Percentiles rank a stretch among this genome's conserved stretches.
phyloP scores from a whole-genome alignment of 2,329 filamentous ascomycete genomes.

The Sporothrix pallida region DNA sequence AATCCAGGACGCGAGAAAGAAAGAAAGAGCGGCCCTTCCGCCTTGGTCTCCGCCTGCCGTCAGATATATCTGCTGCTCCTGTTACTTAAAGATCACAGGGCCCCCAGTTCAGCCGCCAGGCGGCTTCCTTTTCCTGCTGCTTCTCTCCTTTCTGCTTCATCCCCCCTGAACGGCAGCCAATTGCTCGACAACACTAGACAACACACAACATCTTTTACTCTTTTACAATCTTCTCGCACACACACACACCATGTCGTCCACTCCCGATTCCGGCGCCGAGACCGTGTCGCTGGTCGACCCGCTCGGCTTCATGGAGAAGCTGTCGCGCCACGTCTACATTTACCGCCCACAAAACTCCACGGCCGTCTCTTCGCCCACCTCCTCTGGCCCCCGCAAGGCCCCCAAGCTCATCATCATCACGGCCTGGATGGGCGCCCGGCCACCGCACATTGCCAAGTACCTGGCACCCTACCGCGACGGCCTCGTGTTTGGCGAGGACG shows the following conservation, averaged over 20 bases:
- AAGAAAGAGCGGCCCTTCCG: not conserved
- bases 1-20: too few relatives aligned
- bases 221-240: not conserved
- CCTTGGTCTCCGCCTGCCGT: not conserved
- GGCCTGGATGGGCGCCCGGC: slow-evolving; percentile 59
- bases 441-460: slow-evolving; percentile 59
- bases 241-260: not conserved
- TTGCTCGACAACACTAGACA: not conserved
- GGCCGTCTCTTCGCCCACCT: not conserved
- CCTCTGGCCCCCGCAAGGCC: slow-evolving; percentile 34
- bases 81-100: too few relatives aligned
- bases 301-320: slow-evolving; percentile 48
- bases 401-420: slow-evolving; percentile 57
- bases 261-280: slow-evolving; percentile 21
- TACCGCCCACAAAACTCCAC: slow-evolving; percentile 43
- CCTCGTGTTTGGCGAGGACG: slow-evolving; percentile 31
- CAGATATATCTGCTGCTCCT: not conserved
- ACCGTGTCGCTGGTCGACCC: slow-evolving; percentile 35
- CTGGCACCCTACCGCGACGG: slow-evolving; percentile 50
- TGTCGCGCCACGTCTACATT: slow-evolving; percentile 49
- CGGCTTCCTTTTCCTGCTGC: not conserved
- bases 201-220: not conserved
- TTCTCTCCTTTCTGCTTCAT: not conserved
- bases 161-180: not conserved
- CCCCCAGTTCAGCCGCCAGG: not conserved